These are phyloP conservation scores for Psilocybe subaeruginosa DNA, from an alignment of 768 basidiomycete species.

Conservation along the genomic window DNA sequence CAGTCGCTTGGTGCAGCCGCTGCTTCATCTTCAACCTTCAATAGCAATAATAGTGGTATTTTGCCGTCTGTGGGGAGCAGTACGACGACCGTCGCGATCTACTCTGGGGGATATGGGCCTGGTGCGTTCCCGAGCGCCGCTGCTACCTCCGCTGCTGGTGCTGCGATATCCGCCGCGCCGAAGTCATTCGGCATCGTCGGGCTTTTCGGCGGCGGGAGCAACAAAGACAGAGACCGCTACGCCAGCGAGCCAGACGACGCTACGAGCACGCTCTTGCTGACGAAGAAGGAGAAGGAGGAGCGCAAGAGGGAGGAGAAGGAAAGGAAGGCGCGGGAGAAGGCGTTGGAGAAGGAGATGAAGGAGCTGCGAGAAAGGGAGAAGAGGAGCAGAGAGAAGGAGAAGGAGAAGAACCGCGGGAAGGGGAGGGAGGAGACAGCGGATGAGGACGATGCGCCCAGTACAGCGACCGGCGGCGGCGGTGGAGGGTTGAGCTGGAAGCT, in stretches of 20 bases:
- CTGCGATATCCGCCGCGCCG: not conserved
- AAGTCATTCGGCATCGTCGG: not conserved
- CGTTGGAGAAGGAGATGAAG: slow-evolving; percentile 2
- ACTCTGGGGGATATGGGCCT: not conserved
- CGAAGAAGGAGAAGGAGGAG: slow-evolving; percentile 12
- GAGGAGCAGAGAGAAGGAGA: slow-evolving; percentile 10
- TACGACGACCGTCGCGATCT: not conserved
- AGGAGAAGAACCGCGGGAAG: slow-evolving; percentile 25
- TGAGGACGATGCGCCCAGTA: too few relatives aligned
- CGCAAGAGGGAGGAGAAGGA: slow-evolving; percentile 32
- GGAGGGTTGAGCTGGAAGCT: slow-evolving; percentile 17
- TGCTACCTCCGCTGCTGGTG: not conserved
- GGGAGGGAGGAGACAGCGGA: slow-evolving; percentile 14
- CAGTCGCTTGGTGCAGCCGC: not conserved
- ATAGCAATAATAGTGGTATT: too few relatives aligned
- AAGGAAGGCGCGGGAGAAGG: slow-evolving; percentile 31
- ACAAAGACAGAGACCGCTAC: slow-evolving; percentile 1
- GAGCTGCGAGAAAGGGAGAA: slow-evolving; percentile 4
- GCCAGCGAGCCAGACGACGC: too few relatives aligned
- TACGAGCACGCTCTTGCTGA: too few relatives aligned
- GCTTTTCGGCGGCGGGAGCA: slow-evolving; percentile 16
- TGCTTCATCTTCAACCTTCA: not conserved
- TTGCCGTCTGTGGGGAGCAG: too few relatives aligned
- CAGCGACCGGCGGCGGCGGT: slow-evolving; percentile 9
- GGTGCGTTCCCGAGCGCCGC: not conserved